Conservation (phyloP, 1,284 basidiomycete genomes). For the Papiliotrema flavescens region DNA sequence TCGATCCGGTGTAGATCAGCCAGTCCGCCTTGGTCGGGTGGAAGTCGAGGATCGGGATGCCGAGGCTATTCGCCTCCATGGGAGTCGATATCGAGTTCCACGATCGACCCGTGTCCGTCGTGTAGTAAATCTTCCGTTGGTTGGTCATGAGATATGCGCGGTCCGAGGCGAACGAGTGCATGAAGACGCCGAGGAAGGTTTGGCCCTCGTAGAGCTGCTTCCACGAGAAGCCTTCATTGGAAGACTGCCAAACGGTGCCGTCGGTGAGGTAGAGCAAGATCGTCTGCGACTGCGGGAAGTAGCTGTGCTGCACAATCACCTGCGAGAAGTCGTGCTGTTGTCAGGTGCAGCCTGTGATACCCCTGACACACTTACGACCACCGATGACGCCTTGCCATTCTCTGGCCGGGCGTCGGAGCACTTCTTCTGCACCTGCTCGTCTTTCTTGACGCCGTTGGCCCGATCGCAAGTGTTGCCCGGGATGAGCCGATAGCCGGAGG, state of each 20-base stretch:
- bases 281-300: conserved; percentile 60
- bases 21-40: conserved; percentile 76
- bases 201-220: conserved; percentile 60
- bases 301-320: conserved; percentile 72
- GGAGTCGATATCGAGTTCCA: conserved; percentile 68
- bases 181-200: conserved; percentile 75
- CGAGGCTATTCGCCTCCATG: conserved; percentile 72
- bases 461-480: conserved; percentile 85
- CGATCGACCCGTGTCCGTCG: conserved; percentile 70
- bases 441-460: conserved; percentile 56
- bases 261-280: conserved; percentile 78
- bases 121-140: conserved; percentile 65
- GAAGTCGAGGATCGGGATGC: conserved; percentile 75
- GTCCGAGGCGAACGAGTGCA: conserved; percentile 73
- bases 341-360: background rate
- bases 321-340: conserved; percentile 67
- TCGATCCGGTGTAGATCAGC: conserved; percentile 84
- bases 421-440: conserved; percentile 65
- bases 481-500: conserved; percentile 86
- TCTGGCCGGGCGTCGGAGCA: conserved; percentile 72
- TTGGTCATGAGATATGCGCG: conserved; percentile 87
- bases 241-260: conserved; percentile 82
- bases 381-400: conserved; percentile 68
- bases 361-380: conserved; percentile 54
- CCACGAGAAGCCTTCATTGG: conserved; percentile 94